Conservation (phyloP, 805 yeast species). For the Suhomyces pyralidae region DNA sequence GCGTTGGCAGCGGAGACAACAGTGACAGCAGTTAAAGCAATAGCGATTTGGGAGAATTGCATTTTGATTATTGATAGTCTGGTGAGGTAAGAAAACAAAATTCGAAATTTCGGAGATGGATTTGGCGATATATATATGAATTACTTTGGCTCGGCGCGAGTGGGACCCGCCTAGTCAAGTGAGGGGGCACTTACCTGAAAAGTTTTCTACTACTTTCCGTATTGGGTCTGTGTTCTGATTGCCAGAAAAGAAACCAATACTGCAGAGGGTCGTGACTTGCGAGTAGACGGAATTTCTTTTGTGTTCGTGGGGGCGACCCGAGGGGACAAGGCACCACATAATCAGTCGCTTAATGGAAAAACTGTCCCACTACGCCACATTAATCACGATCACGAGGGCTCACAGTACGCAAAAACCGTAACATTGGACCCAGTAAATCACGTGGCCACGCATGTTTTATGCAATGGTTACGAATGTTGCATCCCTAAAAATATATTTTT, state of each 20-base stretch:
- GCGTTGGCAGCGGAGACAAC: slow-evolving; percentile 28
- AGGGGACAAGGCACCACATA: not conserved
- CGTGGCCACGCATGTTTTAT: not conserved
- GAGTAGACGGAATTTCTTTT: not conserved
- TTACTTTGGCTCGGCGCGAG: not conserved
- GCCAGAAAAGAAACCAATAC: slow-evolving; percentile 1
- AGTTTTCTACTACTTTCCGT: slow-evolving; percentile 1
- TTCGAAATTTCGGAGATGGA: not conserved
- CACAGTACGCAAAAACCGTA: not conserved
- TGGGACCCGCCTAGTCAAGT: not conserved
- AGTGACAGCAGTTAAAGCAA: slow-evolving; percentile 28
- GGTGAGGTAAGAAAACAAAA: not conserved
- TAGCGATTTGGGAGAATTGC: slow-evolving; percentile 27
- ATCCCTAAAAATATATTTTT: not conserved
- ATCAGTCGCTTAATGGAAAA: not conserved
- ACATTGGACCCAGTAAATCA: not conserved
- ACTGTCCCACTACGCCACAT: not conserved
- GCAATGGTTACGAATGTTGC: not conserved
- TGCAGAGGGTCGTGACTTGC: not conserved
- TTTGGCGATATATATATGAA: slow-evolving; percentile 1
- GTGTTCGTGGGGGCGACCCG: slow-evolving; percentile 2
- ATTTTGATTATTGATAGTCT: slow-evolving; percentile 11
- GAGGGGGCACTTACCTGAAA: slow-evolving; percentile 1
- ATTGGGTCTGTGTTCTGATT: slow-evolving; percentile 1
- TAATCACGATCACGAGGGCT: not conserved